Percentiles rank a stretch among this genome's conserved stretches.
These are phyloP conservation scores for Ceratobasidium sp. DNA, from an alignment of 1,284 basidiomycete genomes.

Conservation along the genomic window DNA sequence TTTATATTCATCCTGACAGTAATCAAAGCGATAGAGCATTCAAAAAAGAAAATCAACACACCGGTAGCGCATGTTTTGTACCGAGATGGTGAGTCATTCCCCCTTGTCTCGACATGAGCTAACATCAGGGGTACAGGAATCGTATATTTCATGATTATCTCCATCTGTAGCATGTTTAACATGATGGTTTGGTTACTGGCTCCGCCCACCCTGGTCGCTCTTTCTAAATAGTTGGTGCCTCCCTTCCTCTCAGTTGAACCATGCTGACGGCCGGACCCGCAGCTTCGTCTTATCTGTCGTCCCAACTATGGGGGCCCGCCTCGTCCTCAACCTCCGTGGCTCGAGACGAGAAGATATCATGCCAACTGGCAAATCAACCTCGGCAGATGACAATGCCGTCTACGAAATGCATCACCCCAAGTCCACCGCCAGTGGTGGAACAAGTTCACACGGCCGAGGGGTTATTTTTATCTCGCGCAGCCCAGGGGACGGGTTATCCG, in stretches of 20 bases:
- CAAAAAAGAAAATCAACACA: slow-evolving; percentile 23
- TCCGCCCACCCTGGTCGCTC: slow-evolving; percentile 28
- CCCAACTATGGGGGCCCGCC: slow-evolving; percentile 34
- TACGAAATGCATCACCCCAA: slow-evolving; percentile 30
- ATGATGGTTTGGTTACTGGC: slow-evolving; percentile 32
- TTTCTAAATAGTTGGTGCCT: slow-evolving; percentile 38
- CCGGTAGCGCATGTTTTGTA: slow-evolving; percentile 33
- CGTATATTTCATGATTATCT: slow-evolving; percentile 37
- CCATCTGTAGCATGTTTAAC: slow-evolving; percentile 23
- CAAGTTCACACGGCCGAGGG: neutral
- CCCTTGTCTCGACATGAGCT: neutral
- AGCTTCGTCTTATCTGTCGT: slow-evolving; percentile 38
- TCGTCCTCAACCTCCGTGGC: slow-evolving; percentile 38
- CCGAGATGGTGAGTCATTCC: slow-evolving; percentile 36
- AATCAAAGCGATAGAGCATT: slow-evolving; percentile 35
- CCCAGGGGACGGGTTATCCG: neutral
- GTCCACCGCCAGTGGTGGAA: neutral
- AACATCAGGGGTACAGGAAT: slow-evolving; percentile 29
- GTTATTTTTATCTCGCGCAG: slow-evolving; percentile 18
- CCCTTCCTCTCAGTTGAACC: neutral
- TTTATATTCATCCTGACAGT: slow-evolving; percentile 37
- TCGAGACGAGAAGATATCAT: slow-evolving; percentile 28
- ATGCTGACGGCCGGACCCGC: neutral
- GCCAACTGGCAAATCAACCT: slow-evolving; percentile 11
- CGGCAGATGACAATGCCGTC: neutral